Percentiles rank a stretch among this genome's conserved stretches.
phyloP scores from a whole-genome alignment of 1,139 yeast genomes.

The Yamadazyma aaseri region DNA sequence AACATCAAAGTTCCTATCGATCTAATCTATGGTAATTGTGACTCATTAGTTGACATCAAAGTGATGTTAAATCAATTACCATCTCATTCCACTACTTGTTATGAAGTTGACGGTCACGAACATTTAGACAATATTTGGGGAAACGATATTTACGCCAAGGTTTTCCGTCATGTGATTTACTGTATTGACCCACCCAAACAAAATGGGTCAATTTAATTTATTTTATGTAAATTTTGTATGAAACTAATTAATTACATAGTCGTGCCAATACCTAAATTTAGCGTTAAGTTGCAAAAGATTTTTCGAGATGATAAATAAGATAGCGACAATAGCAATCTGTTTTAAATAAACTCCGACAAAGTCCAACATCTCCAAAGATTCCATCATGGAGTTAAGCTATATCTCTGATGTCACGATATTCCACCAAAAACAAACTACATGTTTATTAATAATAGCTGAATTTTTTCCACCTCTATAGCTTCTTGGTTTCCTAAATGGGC shows the following conservation, averaged over 20 bases:
- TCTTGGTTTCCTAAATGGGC: too few species aligned
- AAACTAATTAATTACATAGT: too few species aligned
- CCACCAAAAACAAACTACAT: too few species aligned
- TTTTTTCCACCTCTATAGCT: too few species aligned
- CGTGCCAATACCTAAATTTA: too few species aligned
- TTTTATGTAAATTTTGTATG: too few species aligned
- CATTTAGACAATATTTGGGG: slow-evolving; percentile 95
- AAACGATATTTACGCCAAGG: slow-evolving; percentile 50
- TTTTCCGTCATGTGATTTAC: slow-evolving; percentile 48
- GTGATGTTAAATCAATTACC: slow-evolving; percentile 64
- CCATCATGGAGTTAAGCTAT: too few species aligned
- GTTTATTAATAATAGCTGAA: too few species aligned
- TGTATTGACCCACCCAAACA: slow-evolving; percentile 24
- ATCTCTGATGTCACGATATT: too few species aligned
- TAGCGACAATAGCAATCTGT: too few species aligned
- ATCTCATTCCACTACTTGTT: slow-evolving; percentile 27
- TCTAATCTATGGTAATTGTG: slow-evolving; percentile 74
- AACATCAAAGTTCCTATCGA: slow-evolving; percentile 71
- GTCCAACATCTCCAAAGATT: too few species aligned
- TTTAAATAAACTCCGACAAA: too few species aligned
- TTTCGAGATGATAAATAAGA: slow-evolving; percentile 1
- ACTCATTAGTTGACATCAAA: slow-evolving; percentile 81
- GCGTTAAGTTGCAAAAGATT: slow-evolving; percentile 1
- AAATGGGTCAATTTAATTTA: slow-evolving; percentile 1
- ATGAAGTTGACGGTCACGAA: slow-evolving; percentile 65